Conservation (phyloP, 371 early-diverging fungal genomes). For the Mortierella sp. region DNA sequence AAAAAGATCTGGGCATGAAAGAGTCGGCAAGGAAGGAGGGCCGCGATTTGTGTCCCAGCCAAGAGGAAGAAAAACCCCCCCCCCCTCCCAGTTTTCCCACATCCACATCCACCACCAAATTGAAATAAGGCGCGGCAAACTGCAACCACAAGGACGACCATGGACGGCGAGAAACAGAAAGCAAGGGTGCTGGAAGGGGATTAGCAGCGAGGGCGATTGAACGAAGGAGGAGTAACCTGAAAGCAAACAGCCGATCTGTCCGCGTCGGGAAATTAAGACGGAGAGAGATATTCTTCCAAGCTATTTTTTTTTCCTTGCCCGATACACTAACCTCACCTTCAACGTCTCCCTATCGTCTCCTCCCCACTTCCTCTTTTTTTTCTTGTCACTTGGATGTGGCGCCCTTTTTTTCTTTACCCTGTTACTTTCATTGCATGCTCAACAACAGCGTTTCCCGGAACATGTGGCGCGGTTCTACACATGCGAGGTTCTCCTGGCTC, state of each 20-base stretch:
- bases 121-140: background rate
- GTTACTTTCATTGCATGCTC: background rate
- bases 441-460: conserved; percentile 82
- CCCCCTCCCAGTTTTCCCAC: background rate
- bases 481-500: conserved; percentile 80
- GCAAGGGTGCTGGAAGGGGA: background rate
- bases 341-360: background rate
- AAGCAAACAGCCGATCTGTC: background rate
- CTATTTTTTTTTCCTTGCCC: background rate
- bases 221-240: too few relatives aligned
- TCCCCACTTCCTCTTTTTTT: background rate
- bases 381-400: background rate
- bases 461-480: conserved; percentile 90
- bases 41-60: background rate
- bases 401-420: background rate
- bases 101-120: background rate
- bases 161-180: background rate
- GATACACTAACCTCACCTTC: conserved; percentile 8
- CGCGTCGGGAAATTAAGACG: background rate
- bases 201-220: too few relatives aligned
- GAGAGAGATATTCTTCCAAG: background rate
- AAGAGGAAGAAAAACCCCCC: background rate
- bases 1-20: background rate
- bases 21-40: background rate
- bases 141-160: background rate